phyloP scores from a whole-genome alignment of 768 basidiomycete species.

The Lactarius indigo region DNA sequence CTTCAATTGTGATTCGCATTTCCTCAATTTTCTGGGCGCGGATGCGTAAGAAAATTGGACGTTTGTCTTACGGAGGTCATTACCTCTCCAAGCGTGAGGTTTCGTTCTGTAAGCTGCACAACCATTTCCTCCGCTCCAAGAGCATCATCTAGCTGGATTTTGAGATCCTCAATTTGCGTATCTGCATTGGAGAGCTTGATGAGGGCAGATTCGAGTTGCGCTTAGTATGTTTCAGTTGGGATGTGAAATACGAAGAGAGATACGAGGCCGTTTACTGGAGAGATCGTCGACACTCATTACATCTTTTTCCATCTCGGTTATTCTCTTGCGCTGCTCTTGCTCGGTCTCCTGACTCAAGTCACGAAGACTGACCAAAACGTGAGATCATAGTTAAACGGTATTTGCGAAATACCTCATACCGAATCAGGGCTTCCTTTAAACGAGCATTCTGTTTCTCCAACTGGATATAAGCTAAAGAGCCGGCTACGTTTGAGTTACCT shows the following conservation, averaged over 20 bases:
- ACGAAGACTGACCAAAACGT: conserved; percentile 53
- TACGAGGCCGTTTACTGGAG: conserved; percentile 49
- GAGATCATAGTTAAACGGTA: conserved; percentile 7
- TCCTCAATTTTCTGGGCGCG: conserved; percentile 86
- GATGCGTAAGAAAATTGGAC: neutral
- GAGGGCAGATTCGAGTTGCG: conserved; percentile 73
- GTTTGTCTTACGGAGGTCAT: conserved; percentile 14
- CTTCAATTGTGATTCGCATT: conserved; percentile 94
- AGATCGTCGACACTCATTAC: conserved; percentile 73
- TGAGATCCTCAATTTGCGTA: conserved; percentile 88
- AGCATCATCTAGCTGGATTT: conserved; percentile 91
- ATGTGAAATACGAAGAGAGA: conserved; percentile 9
- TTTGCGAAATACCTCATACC: conserved; percentile 43
- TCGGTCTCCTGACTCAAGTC: conserved; percentile 89
- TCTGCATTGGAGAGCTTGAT: conserved; percentile 87
- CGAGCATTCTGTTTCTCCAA: conserved; percentile 96
- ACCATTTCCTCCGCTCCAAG: conserved; percentile 95
- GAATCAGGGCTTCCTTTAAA: conserved; percentile 88
- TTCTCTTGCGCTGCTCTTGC: conserved; percentile 72
- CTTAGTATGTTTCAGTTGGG: conserved; percentile 37
- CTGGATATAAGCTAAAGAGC: conserved; percentile 70
- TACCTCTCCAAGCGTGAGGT: conserved; percentile 88
- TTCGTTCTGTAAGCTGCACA: conserved; percentile 91
- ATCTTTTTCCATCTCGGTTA: conserved; percentile 89
- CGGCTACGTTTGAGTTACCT: conserved; percentile 40